A percentile compares a stretch with the other conserved stretches of the same genome.
Evolutionary conservation across 768 basidiomycete genomes (phyloP).

Genomic region (Boletus sp.): DNA sequence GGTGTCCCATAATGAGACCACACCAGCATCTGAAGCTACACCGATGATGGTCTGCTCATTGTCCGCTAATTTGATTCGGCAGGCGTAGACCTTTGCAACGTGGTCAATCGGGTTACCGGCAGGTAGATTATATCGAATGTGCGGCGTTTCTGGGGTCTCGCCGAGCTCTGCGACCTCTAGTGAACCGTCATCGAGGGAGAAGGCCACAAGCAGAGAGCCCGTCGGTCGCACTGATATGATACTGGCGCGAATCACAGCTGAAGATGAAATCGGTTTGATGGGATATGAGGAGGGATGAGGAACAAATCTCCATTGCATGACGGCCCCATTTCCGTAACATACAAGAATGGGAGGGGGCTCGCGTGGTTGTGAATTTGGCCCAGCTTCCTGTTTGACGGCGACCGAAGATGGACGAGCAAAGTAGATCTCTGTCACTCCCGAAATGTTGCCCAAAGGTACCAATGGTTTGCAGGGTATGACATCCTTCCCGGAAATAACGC

Average conservation of each 20-base stretch:
- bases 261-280: constrained; percentile 44
- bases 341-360: constrained; percentile 37
- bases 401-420: constrained; percentile 32
- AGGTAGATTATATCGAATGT: constrained; percentile 47
- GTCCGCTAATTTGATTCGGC: constrained; percentile 49
- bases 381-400: constrained; percentile 15
- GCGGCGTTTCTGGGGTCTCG: constrained; percentile 40
- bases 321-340: constrained; percentile 58
- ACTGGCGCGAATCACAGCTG: constrained; percentile 44
- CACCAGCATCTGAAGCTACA: constrained; percentile 61
- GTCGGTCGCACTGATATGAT: constrained; percentile 49
- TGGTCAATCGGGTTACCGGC: constrained; percentile 58
- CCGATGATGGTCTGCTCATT: constrained; percentile 52
- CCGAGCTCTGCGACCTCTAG: constrained; percentile 59
- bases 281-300: constrained; percentile 21
- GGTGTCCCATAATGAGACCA: constrained; percentile 75
- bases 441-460: constrained; percentile 39
- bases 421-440: constrained; percentile 51
- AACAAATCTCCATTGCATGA: constrained; percentile 48
- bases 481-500: constrained; percentile 46
- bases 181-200: constrained; percentile 62
- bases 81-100: constrained; percentile 52
- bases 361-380: constrained; percentile 9
- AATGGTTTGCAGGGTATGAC: constrained; percentile 41
- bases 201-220: constrained; percentile 50